phyloP scores from a whole-genome alignment of 139 green algal genomes.

The Pleodorina starrii region DNA sequence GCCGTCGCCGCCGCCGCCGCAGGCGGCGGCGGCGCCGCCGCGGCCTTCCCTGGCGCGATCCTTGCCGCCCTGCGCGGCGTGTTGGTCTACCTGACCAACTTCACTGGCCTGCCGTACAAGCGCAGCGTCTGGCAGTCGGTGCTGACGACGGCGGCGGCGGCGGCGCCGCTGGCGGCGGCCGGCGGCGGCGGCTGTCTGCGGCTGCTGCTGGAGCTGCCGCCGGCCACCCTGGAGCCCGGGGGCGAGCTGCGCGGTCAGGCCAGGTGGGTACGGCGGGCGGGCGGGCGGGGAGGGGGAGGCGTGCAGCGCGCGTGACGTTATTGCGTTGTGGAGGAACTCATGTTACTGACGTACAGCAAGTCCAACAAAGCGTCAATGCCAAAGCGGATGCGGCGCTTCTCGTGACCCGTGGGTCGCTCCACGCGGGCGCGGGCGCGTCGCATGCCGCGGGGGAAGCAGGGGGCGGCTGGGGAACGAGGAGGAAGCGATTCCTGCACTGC shows the following conservation, averaged over 20 bases:
- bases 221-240: slow-evolving; percentile 16
- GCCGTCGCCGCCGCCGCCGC: neutral
- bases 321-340: no score
- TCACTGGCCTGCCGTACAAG: slow-evolving; percentile 20
- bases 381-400: no score
- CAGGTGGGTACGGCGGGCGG: no score
- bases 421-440: no score
- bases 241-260: slow-evolving; percentile 24
- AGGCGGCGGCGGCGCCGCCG: neutral
- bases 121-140: slow-evolving; percentile 19
- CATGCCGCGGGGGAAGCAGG: no score
- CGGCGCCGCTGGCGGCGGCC: neutral
- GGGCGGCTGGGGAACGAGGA: no score
- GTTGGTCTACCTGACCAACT: slow-evolving; percentile 10
- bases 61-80: slow-evolving; percentile 6
- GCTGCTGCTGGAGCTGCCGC: slow-evolving; percentile 42
- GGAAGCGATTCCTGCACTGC: no score
- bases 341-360: no score
- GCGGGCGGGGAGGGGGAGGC: no score
- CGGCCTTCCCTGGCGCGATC: neutral
- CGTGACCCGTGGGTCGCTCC: no score
- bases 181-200: slow-evolving; percentile 10
- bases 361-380: no score
- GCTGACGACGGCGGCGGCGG: slow-evolving; percentile 12
- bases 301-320: no score